These are phyloP conservation scores for Scheffersomyces titani DNA, from an alignment of 1,139 yeast genomes.

Conservation along the genomic window DNA sequence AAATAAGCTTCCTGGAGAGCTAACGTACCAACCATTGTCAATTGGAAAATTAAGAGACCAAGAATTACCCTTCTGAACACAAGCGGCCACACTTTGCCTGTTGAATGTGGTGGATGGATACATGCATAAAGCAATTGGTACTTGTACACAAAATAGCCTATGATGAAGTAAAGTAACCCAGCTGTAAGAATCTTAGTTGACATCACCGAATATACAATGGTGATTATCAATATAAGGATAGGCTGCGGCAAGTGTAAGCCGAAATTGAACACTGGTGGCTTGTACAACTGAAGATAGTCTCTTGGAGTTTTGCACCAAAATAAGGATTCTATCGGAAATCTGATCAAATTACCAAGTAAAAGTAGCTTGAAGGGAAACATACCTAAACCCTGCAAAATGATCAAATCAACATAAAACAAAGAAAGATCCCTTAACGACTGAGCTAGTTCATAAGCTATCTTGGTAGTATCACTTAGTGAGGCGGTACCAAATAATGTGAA, in stretches of 20 bases:
- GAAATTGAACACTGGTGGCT: constrained; percentile 78
- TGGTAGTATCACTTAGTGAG: constrained; percentile 72
- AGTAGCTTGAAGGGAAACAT: constrained; percentile 73
- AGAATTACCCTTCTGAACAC: constrained; percentile 71
- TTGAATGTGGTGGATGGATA: constrained; percentile 87
- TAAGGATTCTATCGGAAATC: constrained; percentile 16
- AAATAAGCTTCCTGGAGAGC: constrained; percentile 78
- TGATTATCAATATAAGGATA: constrained; percentile 69
- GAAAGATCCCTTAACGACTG: constrained; percentile 69
- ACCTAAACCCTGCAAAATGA: constrained; percentile 74
- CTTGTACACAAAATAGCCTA: constrained; percentile 79
- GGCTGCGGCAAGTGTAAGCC: constrained; percentile 85
- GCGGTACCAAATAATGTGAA: constrained; percentile 83
- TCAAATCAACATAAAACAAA: constrained; percentile 72
- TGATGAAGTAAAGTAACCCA: constrained; percentile 69
- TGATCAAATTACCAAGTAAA: constrained; percentile 46
- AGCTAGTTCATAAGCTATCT: constrained; percentile 72
- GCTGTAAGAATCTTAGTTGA: constrained; percentile 74
- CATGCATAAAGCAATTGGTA: constrained; percentile 78
- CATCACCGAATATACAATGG: constrained; percentile 74
- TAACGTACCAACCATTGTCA: constrained; percentile 90
- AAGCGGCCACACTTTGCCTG: constrained; percentile 87
- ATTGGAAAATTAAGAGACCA: constrained; percentile 74
- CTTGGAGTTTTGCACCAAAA: constrained; percentile 53
- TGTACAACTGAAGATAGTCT: constrained; percentile 66